phyloP scores from a whole-genome alignment of 306 rosid species.

The Rubus idaeus region DNA sequence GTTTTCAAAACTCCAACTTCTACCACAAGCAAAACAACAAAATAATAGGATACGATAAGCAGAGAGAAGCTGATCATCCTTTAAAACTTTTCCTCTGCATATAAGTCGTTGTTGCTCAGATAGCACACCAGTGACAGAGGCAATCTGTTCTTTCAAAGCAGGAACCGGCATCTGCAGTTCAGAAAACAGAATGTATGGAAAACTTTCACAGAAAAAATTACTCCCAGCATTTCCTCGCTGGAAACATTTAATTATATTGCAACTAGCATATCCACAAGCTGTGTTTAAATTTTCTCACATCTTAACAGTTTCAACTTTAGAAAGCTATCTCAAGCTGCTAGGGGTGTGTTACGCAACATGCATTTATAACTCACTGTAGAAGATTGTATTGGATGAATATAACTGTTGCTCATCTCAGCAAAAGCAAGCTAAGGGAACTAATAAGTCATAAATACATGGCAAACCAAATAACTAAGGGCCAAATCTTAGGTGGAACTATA shows the following conservation, averaged over 20 bases:
- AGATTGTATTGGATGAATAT: neutral
- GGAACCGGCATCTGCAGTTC: constrained; percentile 87
- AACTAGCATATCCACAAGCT: constrained; percentile 8
- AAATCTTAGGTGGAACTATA: neutral
- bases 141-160: constrained; percentile 60
- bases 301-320: constrained; percentile 14
- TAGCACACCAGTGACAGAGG: constrained; percentile 61
- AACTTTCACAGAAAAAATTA: constrained; percentile 2
- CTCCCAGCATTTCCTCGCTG: neutral
- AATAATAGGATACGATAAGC: constrained; percentile 60
- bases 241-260: constrained; percentile 5
- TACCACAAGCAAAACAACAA: constrained; percentile 5
- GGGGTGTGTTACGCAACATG: constrained; percentile 13
- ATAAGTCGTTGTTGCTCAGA: constrained; percentile 61
- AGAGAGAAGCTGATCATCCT: constrained; percentile 66
- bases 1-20: constrained; percentile 1
- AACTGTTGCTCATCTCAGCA: neutral
- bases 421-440: neutral
- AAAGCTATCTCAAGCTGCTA: constrained; percentile 14
- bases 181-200: constrained; percentile 15
- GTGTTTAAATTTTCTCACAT: constrained; percentile 10
- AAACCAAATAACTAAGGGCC: neutral
- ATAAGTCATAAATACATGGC: neutral
- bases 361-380: constrained; percentile 5
- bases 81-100: constrained; percentile 68